Conservation (phyloP, 768 basidiomycete species). For the Leccinum disarticulatum region DNA sequence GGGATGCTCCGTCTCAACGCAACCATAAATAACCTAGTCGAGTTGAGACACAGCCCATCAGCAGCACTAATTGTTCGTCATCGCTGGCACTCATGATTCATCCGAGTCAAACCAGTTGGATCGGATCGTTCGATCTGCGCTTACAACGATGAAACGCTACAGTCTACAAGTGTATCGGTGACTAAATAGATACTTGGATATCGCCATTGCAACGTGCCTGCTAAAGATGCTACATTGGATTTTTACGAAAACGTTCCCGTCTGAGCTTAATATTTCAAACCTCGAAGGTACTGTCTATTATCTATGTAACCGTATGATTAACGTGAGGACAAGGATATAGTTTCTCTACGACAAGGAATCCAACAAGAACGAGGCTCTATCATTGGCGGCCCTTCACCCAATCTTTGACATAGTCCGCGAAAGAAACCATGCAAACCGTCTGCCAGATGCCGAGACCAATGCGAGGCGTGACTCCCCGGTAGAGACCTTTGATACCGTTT, state of each 20-base stretch:
- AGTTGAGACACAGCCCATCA: too few relatives aligned
- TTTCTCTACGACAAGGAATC: constrained; percentile 21
- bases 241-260: too few relatives aligned
- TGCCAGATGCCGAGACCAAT: constrained; percentile 97
- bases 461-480: constrained; percentile 96
- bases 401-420: constrained; percentile 92
- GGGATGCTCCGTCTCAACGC: neutral
- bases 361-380: constrained; percentile 9
- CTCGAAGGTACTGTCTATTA: neutral
- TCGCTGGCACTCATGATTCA: too few relatives aligned
- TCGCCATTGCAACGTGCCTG: too few relatives aligned
- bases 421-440: constrained; percentile 98
- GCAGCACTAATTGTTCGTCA: too few relatives aligned
- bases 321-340: constrained; percentile 20
- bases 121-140: too few relatives aligned
- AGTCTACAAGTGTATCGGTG: too few relatives aligned
- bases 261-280: neutral
- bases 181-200: too few relatives aligned
- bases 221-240: too few relatives aligned
- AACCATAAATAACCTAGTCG: neutral
- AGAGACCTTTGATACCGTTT: constrained; percentile 94
- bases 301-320: constrained; percentile 15
- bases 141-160: too few relatives aligned
- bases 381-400: constrained; percentile 58
- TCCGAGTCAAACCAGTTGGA: too few relatives aligned